Percentiles rank a stretch among this genome's conserved stretches.
Evolutionary conservation across 331 rosid species (phyloP).

Genomic region (Prunus yedoensis): DNA sequence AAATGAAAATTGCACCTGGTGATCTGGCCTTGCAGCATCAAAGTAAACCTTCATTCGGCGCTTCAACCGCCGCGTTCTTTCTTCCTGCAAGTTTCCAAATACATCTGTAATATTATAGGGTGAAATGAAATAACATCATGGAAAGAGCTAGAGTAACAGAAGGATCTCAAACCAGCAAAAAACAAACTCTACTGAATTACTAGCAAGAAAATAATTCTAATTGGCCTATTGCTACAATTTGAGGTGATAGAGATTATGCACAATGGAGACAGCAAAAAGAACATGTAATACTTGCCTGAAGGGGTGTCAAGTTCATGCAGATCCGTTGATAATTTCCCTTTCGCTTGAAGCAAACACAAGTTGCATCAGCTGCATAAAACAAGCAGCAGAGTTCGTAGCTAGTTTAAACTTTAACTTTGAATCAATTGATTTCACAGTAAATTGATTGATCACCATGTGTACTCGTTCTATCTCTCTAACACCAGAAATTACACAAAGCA

Average conservation of each 20-base stretch:
- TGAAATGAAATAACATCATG: not conserved
- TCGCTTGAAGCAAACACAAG: conserved; percentile 84
- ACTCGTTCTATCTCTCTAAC: not conserved
- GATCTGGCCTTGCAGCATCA: conserved; percentile 71
- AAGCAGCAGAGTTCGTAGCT: conserved; percentile 32
- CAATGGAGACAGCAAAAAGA: not conserved
- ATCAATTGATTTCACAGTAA: too few species aligned
- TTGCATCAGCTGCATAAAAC: conserved; percentile 52
- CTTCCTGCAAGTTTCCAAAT: conserved; percentile 53
- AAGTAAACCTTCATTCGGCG: conserved; percentile 68
- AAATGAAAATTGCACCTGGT: conserved; percentile 51
- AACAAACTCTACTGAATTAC: not conserved
- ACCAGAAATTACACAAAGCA: not conserved
- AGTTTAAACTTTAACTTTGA: not conserved
- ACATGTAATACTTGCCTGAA: conserved; percentile 51
- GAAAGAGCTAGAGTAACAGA: conserved; percentile 1
- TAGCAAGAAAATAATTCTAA: not conserved
- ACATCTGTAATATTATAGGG: conserved; percentile 5
- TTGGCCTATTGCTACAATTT: not conserved
- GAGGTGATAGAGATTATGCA: not conserved
- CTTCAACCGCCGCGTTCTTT: conserved; percentile 59
- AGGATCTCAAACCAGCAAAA: not conserved
- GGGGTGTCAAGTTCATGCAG: conserved; percentile 66
- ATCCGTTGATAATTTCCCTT: conserved; percentile 65
- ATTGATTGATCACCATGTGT: not conserved